These are phyloP conservation scores for Solanum hybrid DNA, from an alignment of 305 asterid species.

Conservation along the genomic window DNA sequence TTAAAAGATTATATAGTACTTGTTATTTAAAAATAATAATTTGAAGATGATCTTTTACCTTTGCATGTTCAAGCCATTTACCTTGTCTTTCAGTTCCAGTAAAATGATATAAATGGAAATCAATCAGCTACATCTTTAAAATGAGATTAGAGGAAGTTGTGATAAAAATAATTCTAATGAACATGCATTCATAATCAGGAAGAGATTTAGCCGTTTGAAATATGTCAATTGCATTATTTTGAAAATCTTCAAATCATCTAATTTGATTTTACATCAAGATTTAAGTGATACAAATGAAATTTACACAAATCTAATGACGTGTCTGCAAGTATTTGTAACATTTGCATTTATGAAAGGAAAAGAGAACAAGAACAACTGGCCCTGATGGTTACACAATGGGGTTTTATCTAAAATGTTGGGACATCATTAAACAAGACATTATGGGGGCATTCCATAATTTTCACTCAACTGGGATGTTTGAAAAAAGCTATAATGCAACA, in stretches of 20 bases:
- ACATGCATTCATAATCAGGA: not conserved
- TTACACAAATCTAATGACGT: not conserved
- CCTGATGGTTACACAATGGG: not conserved
- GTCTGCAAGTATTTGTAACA: not conserved
- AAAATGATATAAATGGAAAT: not conserved
- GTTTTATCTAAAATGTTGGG: not conserved
- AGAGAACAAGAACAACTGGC: not conserved
- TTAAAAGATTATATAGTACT: not conserved
- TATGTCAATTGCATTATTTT: not conserved
- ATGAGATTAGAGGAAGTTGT: not conserved
- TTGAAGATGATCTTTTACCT: not conserved
- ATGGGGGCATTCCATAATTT: not conserved
- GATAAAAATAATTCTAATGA: not conserved
- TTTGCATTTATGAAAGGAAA: not conserved
- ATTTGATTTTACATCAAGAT: not conserved
- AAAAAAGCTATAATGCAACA: not conserved
- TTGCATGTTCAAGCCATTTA: not conserved
- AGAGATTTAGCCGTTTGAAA: not conserved
- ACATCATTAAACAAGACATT: not conserved
- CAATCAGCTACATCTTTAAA: not conserved
- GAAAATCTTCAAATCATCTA: not conserved
- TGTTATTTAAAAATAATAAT: not conserved
- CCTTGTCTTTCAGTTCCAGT: not conserved
- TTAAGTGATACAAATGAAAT: not conserved
- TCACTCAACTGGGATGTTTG: not conserved